A percentile compares a stretch with the other conserved stretches of the same genome.
phyloP scores from a whole-genome alignment of 129 eudicot genomes.

The Tanacetum coccineum region DNA sequence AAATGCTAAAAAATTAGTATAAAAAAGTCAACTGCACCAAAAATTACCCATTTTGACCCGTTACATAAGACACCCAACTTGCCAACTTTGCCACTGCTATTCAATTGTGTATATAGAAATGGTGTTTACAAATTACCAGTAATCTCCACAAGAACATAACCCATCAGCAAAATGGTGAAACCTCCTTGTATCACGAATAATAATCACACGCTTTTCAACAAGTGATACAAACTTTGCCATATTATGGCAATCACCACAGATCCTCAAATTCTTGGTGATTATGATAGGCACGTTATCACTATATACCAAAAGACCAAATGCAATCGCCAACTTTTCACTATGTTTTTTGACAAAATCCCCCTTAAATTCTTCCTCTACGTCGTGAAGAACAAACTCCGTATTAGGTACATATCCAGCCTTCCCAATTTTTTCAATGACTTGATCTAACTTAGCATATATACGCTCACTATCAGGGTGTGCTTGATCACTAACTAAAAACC shows the following conservation, averaged over 20 bases:
- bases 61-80: too few relatives aligned
- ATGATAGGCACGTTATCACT: conserved; percentile 33
- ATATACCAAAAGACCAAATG: conserved; percentile 43
- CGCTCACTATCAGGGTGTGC: conserved; percentile 28
- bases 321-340: conserved; percentile 53
- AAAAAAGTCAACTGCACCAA: too few relatives aligned
- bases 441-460: conserved; percentile 33
- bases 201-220: conserved; percentile 37
- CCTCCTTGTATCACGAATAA: conserved; percentile 47
- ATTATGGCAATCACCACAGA: conserved; percentile 47
- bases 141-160: conserved; percentile 52
- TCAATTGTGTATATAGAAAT: too few relatives aligned
- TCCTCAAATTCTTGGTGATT: conserved; percentile 48
- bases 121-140: conserved; percentile 29
- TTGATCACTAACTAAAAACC: conserved; percentile 41
- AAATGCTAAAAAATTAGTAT: too few relatives aligned
- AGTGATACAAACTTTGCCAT: conserved; percentile 46
- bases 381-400: conserved; percentile 38
- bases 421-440: conserved; percentile 25
- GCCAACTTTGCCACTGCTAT: too few relatives aligned
- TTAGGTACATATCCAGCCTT: conserved; percentile 36
- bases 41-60: too few relatives aligned
- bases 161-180: conserved; percentile 50
- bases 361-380: conserved; percentile 43
- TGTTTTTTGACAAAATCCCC: conserved; percentile 41